Conservation (phyloP, 2,329 filamentous ascomycete species). For the Ceratocystis lukuohia region DNA sequence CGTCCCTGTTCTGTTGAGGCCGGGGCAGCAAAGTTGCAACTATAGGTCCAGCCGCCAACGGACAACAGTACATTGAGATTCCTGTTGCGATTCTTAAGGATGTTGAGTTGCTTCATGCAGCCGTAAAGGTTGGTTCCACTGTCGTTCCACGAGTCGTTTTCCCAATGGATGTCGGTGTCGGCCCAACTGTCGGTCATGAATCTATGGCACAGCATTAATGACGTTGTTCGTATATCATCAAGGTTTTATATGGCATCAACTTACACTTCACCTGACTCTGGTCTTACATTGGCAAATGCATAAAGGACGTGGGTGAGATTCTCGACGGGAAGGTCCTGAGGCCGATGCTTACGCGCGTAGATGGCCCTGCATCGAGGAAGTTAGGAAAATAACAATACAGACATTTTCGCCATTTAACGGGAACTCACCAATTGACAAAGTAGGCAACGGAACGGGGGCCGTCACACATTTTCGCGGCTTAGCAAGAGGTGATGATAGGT, state of each 20-base stretch:
- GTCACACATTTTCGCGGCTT: conserved; percentile 19
- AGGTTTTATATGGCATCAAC: conserved; percentile 18
- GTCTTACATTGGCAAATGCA: conserved; percentile 72
- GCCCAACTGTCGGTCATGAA: conserved; percentile 49
- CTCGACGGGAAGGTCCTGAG: conserved; percentile 66
- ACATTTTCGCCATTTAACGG: background rate
- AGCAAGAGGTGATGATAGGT: background rate
- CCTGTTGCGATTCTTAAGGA: conserved; percentile 68
- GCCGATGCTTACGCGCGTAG: conserved; percentile 73
- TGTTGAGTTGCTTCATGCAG: conserved; percentile 74
- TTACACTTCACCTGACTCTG: conserved; percentile 67
- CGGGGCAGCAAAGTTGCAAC: conserved; percentile 63
- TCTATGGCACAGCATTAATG: conserved; percentile 22
- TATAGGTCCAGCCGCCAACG: conserved; percentile 90
- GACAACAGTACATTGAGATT: conserved; percentile 75
- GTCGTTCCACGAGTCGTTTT: conserved; percentile 57
- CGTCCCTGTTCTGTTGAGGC: conserved; percentile 59
- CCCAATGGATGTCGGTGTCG: conserved; percentile 60
- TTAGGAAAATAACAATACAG: conserved; percentile 18
- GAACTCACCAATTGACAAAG: conserved; percentile 51
- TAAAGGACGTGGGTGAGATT: conserved; percentile 84
- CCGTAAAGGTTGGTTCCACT: conserved; percentile 71
- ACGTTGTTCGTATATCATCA: background rate
- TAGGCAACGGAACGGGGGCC: conserved; percentile 57
- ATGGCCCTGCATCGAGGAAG: conserved; percentile 45